A percentile compares a stretch with the other conserved stretches of the same genome.
Conservation (phyloP, 371 early-diverging fungal genomes). For the Rhizomucor pusillus region DNA sequence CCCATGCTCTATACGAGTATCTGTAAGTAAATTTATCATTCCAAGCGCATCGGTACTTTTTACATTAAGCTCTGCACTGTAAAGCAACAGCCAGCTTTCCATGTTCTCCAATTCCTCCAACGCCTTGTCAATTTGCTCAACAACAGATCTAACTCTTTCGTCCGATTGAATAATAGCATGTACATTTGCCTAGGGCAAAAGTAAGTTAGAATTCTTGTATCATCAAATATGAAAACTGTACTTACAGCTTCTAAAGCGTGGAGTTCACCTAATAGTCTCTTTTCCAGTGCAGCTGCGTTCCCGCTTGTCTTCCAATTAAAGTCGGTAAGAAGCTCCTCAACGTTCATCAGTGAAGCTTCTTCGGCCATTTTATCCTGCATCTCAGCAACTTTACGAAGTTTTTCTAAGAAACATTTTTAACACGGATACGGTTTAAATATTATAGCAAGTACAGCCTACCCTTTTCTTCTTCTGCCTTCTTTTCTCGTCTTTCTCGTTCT, state of each 20-base stretch:
- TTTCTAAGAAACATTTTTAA: constrained; percentile 11
- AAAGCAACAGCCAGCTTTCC: constrained; percentile 83
- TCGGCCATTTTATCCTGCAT: constrained; percentile 47
- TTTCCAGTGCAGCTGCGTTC: constrained; percentile 71
- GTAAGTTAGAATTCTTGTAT: background rate
- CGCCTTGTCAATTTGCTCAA: constrained; percentile 79
- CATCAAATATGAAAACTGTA: background rate
- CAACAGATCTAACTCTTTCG: constrained; percentile 76
- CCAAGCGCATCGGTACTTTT: constrained; percentile 8
- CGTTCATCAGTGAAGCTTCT: constrained; percentile 55
- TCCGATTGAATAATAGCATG: constrained; percentile 92
- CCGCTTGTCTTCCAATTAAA: constrained; percentile 80
- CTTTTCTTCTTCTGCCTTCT: constrained; percentile 27
- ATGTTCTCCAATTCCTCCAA: constrained; percentile 76
- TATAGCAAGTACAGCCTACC: constrained; percentile 14
- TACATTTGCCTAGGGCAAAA: constrained; percentile 72
- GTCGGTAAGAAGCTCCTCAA: constrained; percentile 62
- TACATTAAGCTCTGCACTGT: constrained; percentile 87
- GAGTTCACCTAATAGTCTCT: constrained; percentile 58
- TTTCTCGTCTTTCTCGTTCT: constrained; percentile 41
- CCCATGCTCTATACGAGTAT: constrained; percentile 75
- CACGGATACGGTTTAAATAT: background rate
- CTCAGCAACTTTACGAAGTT: constrained; percentile 35
- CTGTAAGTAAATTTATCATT: constrained; percentile 1
- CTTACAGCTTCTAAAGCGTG: constrained; percentile 76